Evolutionary conservation across 176 grass and related monocot genomes (phyloP), one percentile per base, ranked within the genome.

Genomic region (Rhynchospora pubera): DNA sequence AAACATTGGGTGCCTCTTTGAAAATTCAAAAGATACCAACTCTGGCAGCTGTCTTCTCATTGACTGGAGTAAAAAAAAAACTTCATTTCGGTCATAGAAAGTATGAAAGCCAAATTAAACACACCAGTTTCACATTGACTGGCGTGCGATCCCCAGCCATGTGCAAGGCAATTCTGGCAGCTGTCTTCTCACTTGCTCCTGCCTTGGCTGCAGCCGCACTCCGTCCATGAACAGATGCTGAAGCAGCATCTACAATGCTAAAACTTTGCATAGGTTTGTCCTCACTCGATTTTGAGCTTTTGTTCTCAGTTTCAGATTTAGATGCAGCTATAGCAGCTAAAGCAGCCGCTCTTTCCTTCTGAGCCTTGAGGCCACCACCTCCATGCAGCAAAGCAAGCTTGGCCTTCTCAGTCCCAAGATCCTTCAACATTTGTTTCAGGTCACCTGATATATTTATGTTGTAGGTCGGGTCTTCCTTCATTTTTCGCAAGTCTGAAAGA

Each of bases 201-300:
- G 87, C 87, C 85, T 94, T 97, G 43, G 94, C 94, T 58, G 94
- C 91, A 64, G 87, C 94, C 84, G 94, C 92, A 47, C 94, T 97
- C 26, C 94, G 88, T 21, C 94, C 94, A 81, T 94, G 91, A 83
- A 97, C 94, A 85, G 94, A 89, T 88, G 94, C 92, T 64, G 94
- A 97, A 81, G 94, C 94, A 83, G 88, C 95, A 94, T 98, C 95
- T n/a, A 98, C 95, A 24, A 98, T 92, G 90, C 95, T 98, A 78
- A 98, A 98, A 77, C 83, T 11, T 78, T 90, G 89, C 21, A 63
- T 64, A 55, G 92, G 77, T 75, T 94, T 90, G 73, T 86, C 62
- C 79, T 89, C 91, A 85, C 51, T 70, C 18, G 90, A 89, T 77
- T 93, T 91, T 30, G 87, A 81, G 44, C 84, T 90, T 83, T 90